Evolutionary conservation across 2,329 filamentous ascomycete species (phyloP).

Genomic region (Nemania sp.): DNA sequence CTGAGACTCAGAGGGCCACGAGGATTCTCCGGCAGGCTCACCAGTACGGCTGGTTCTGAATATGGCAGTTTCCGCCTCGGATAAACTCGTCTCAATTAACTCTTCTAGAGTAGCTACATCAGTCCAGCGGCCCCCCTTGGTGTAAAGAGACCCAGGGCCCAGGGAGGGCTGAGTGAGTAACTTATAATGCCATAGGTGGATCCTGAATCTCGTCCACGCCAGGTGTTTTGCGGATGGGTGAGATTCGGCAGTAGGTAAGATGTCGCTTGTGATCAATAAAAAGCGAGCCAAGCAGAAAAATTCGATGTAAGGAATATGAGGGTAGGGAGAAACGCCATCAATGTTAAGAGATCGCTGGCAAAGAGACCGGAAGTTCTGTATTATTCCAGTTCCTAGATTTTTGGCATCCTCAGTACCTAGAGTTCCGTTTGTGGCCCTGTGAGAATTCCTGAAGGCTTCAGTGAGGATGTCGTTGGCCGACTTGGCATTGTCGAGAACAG

Average conservation of each 20-base stretch:
- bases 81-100: slow-evolving; percentile 58
- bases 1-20: slow-evolving; percentile 62
- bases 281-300: slow-evolving; percentile 79
- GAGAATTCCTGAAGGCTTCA: slow-evolving; percentile 50
- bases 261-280: slow-evolving; percentile 57
- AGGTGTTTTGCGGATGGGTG: slow-evolving; percentile 52
- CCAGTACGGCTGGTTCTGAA: slow-evolving; percentile 20
- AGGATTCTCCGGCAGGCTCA: slow-evolving; percentile 47
- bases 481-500: slow-evolving; percentile 63
- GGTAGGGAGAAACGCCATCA: slow-evolving; percentile 89
- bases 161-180: slow-evolving; percentile 69
- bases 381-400: slow-evolving; percentile 34
- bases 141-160: slow-evolving; percentile 66
- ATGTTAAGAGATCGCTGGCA: slow-evolving; percentile 78
- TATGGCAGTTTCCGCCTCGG: slow-evolving; percentile 54
- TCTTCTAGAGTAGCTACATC: slow-evolving; percentile 69
- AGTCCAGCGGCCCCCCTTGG: slow-evolving; percentile 68
- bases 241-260: slow-evolving; percentile 39
- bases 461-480: slow-evolving; percentile 48
- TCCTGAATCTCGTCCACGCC: slow-evolving; percentile 75
- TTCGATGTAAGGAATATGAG: slow-evolving; percentile 84
- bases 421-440: background rate
- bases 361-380: slow-evolving; percentile 43
- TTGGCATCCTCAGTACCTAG: background rate
- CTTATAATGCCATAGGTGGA: slow-evolving; percentile 77